Percentiles rank a stretch among this genome's conserved stretches.
phyloP scores from a whole-genome alignment of 108 stramenopile genomes.

The Epipyxis sp. region DNA sequence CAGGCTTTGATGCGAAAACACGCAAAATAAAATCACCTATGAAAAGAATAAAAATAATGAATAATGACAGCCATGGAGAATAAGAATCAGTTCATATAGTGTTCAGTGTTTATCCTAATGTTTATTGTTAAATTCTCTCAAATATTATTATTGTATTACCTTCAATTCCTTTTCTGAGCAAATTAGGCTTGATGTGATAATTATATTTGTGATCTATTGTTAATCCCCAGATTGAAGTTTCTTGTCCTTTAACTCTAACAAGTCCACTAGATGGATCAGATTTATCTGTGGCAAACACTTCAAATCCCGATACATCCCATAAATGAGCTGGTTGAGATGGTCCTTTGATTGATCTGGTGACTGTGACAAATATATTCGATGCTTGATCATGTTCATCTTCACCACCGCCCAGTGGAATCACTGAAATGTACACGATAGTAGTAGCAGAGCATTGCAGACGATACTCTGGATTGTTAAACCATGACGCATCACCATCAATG shows the following conservation, averaged over 20 bases:
- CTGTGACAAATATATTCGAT: conserved; percentile 30
- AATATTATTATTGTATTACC: too few species aligned
- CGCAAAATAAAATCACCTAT: conserved; percentile 47
- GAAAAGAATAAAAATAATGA: background rate
- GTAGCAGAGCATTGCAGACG: conserved; percentile 33
- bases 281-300: conserved; percentile 35
- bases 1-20: conserved; percentile 49
- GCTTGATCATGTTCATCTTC: background rate
- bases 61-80: background rate
- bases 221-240: conserved; percentile 42
- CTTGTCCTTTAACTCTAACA: conserved; percentile 35
- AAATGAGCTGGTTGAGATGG: conserved; percentile 31
- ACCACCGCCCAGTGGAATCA: conserved; percentile 45
- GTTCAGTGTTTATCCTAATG: too few species aligned
- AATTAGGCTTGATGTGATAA: conserved; percentile 49
- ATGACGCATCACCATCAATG: conserved; percentile 50
- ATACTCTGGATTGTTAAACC: conserved; percentile 65
- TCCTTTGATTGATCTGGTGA: conserved; percentile 32
- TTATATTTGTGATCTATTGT: conserved; percentile 45
- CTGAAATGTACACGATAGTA: conserved; percentile 42
- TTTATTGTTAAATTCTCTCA: too few species aligned
- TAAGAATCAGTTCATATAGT: too few species aligned
- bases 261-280: conserved; percentile 6
- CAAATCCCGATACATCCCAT: conserved; percentile 47
- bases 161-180: conserved; percentile 41